Evolutionary conservation across 2,329 filamentous ascomycete species (phyloP).

Genomic region (Pyrenochaeta sp.): DNA sequence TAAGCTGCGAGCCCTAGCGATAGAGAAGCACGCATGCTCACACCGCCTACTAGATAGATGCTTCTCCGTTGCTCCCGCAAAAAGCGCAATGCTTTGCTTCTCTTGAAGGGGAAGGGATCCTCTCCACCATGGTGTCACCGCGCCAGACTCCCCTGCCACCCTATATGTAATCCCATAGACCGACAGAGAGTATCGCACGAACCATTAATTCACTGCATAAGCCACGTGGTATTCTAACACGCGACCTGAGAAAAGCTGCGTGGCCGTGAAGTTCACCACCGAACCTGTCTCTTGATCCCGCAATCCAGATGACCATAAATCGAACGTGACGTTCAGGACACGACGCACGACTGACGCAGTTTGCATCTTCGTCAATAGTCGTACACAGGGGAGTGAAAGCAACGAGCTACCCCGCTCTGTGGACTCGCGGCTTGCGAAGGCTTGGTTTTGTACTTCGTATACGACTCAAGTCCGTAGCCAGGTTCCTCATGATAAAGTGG

Average conservation of each 20-base stretch:
- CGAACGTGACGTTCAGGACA: constrained; percentile 13
- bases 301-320: constrained; percentile 21
- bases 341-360: constrained; percentile 7
- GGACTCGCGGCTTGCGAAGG: constrained; percentile 6
- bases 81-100: background rate
- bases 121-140: background rate
- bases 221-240: constrained; percentile 5
- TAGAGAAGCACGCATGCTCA: background rate
- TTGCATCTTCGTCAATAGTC: constrained; percentile 14
- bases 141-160: background rate
- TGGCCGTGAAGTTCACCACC: constrained; percentile 9
- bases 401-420: constrained; percentile 14
- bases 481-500: background rate
- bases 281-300: constrained; percentile 5
- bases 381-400: constrained; percentile 9
- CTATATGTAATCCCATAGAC: background rate
- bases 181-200: background rate
- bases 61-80: background rate
- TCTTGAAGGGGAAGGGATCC: background rate
- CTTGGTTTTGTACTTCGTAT: constrained; percentile 1
- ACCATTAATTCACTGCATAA: constrained; percentile 4
- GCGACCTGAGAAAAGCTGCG: constrained; percentile 4
- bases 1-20: background rate
- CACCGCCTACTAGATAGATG: background rate
- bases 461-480: background rate